Percentiles rank a stretch among this genome's conserved stretches.
Conservation (phyloP, 1,284 basidiomycete species). For the Laetiporus sulphureus region DNA sequence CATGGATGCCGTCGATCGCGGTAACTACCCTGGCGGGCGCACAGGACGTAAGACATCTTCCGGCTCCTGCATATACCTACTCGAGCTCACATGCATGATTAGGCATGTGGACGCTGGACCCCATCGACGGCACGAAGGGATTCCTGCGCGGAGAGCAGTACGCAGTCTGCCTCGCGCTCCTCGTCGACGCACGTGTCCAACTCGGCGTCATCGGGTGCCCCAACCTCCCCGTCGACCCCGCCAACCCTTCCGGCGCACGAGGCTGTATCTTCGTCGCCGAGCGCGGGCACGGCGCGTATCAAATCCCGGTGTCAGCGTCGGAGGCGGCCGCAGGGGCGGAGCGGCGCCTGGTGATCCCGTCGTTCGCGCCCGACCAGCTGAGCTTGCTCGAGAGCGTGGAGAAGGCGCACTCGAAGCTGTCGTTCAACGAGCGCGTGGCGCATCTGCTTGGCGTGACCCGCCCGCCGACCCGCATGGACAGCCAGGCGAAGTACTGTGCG, state of each 20-base stretch:
- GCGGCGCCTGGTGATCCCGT: constrained; percentile 41
- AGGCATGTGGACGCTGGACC: constrained; percentile 91
- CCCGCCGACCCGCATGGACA: constrained; percentile 86
- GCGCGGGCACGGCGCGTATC: constrained; percentile 75
- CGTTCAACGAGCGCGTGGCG: constrained; percentile 75
- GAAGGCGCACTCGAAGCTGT: constrained; percentile 85
- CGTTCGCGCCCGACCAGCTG: constrained; percentile 39
- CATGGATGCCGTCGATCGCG: constrained; percentile 82
- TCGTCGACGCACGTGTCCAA: constrained; percentile 80
- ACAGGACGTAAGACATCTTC: constrained; percentile 61
- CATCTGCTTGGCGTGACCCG: constrained; percentile 62
- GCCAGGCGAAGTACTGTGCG: constrained; percentile 93
- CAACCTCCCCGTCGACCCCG: constrained; percentile 70
- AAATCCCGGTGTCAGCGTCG: constrained; percentile 40
- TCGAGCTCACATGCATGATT: not conserved
- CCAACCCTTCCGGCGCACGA: constrained; percentile 51
- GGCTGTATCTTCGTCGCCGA: constrained; percentile 85
- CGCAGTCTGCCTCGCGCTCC: constrained; percentile 90
- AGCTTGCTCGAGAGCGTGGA: constrained; percentile 92
- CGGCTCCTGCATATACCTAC: not conserved
- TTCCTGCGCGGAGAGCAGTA: constrained; percentile 97
- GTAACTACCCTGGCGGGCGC: constrained; percentile 73
- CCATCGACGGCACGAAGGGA: constrained; percentile 91
- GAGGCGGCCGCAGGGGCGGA: constrained; percentile 26
- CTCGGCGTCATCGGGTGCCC: constrained; percentile 95